Evolutionary conservation across 148 eudicot genomes (phyloP).

Genomic region (Tetragonia tetragonoides): DNA sequence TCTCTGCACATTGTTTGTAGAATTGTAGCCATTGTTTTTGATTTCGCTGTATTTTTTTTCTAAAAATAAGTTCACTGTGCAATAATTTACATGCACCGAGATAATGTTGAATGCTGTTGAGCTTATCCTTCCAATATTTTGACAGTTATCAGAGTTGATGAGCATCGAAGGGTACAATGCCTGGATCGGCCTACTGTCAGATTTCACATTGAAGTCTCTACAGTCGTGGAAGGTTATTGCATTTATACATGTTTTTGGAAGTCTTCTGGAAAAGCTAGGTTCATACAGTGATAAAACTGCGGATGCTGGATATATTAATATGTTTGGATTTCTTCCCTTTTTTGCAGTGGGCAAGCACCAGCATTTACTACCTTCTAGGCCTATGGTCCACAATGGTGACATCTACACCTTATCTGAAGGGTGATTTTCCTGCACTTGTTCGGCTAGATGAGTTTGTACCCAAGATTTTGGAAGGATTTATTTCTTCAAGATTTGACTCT

Average conservation of each 20-base stretch:
- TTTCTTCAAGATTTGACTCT: constrained; percentile 81
- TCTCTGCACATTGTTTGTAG: not conserved
- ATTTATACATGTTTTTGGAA: constrained; percentile 10
- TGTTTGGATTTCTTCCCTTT: constrained; percentile 10
- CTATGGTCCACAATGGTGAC: constrained; percentile 89
- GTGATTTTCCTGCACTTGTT: constrained; percentile 54
- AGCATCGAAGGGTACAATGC: constrained; percentile 50
- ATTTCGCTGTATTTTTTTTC: not conserved
- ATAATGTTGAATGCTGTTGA: not conserved
- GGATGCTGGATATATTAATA: not conserved
- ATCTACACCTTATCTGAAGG: constrained; percentile 72
- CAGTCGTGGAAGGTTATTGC: constrained; percentile 66
- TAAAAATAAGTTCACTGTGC: not conserved
- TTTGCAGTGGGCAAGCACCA: constrained; percentile 90
- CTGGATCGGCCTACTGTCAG: constrained; percentile 62
- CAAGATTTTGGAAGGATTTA: constrained; percentile 76
- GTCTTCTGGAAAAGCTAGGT: not conserved
- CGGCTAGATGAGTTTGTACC: constrained; percentile 80
- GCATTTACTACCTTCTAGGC: constrained; percentile 87
- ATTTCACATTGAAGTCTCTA: constrained; percentile 61
- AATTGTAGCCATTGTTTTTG: not conserved
- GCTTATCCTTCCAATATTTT: constrained; percentile 10
- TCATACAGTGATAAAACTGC: not conserved
- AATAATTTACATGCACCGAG: not conserved
- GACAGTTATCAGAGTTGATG: constrained; percentile 58